Conservation (phyloP, 768 basidiomycete species). For the Kwoniella botswanensis region DNA sequence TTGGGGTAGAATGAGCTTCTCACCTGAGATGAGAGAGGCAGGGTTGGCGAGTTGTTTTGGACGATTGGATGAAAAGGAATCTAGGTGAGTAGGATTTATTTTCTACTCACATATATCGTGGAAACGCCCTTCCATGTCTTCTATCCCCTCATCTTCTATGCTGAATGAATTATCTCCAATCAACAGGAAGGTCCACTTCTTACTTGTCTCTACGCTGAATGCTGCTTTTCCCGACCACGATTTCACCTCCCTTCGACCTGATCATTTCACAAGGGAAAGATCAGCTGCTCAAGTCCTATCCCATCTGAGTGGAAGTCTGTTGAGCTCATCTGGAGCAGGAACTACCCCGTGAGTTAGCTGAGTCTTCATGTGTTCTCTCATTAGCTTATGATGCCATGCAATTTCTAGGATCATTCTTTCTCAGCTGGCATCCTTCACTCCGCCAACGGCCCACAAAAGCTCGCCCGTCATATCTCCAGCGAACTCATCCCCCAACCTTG, state of each 20-base stretch:
- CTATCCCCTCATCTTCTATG: too few species aligned
- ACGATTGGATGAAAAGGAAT: slow-evolving; percentile 71
- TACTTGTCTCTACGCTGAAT: slow-evolving; percentile 95
- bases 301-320: slow-evolving; percentile 37
- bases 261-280: slow-evolving; percentile 74
- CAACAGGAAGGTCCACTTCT: slow-evolving; percentile 79
- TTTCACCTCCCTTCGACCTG: slow-evolving; percentile 88
- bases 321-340: slow-evolving; percentile 25
- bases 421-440: slow-evolving; percentile 17
- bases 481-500: slow-evolving; percentile 23
- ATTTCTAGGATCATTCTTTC: slow-evolving; percentile 6
- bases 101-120: not conserved
- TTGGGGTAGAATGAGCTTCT: slow-evolving; percentile 60
- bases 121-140: too few species aligned
- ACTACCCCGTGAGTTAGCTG: slow-evolving; percentile 17
- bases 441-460: not conserved
- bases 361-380: not conserved
- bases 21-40: slow-evolving; percentile 72
- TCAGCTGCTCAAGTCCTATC: slow-evolving; percentile 43
- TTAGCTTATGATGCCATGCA: not conserved
- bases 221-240: slow-evolving; percentile 97
- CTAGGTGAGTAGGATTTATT: slow-evolving; percentile 39
- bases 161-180: too few species aligned
- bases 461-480: slow-evolving; percentile 15
- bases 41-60: slow-evolving; percentile 85